Evolutionary conservation across 2,329 filamentous ascomycete genomes (phyloP), one percentile per base, ranked within the genome.

Genomic region (Onygenales sp.): DNA sequence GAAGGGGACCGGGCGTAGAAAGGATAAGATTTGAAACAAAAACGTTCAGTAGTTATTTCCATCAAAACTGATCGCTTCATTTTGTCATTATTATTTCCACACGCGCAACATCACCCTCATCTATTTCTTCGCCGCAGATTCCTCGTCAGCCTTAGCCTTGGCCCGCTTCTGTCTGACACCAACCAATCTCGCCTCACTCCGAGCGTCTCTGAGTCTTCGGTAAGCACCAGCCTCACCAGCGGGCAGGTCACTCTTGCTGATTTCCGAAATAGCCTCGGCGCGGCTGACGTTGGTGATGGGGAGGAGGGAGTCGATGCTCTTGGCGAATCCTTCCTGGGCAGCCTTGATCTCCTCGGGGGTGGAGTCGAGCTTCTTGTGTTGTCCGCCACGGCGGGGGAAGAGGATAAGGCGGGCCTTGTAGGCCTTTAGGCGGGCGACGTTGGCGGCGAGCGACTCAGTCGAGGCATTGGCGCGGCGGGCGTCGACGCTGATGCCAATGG

Each of bases 401-500:
- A 98, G 84, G 75, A 98, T 95, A 71, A 98, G 81, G 72, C 90
- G 89, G 72, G 86, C 84, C 81, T 87, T 88, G 90, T 95, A 98
- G 74, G 89, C 89, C 84, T 96, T 91, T 73, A 98, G 89, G 72
- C 93, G 93, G 76, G 87, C 87, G 68, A 98, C 92, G 79, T 98
- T 98, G 82, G 82, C 82, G 75, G 89, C 82, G 69, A 97, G 86
- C 64, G 87, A 87, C 84, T 97, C 93, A 81, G 94, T 89, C 72
- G 86, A 93, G 71, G 95, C 86, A 84, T 97, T 98, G 80, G 89
- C 85, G 77, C 93, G 92, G 80, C 93, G 92, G 77, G 84, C 81
- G 78, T 98, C 93, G 79, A 98, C 92, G 64, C 89, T 76, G 78
- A 98, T 97, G 77, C 93, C 93, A 79, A 98, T 88, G 75, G 93